Base-by-base conservation (phyloP, 495 filamentous ascomycete genomes). In the Aspergillus kassunensis region DNA sequence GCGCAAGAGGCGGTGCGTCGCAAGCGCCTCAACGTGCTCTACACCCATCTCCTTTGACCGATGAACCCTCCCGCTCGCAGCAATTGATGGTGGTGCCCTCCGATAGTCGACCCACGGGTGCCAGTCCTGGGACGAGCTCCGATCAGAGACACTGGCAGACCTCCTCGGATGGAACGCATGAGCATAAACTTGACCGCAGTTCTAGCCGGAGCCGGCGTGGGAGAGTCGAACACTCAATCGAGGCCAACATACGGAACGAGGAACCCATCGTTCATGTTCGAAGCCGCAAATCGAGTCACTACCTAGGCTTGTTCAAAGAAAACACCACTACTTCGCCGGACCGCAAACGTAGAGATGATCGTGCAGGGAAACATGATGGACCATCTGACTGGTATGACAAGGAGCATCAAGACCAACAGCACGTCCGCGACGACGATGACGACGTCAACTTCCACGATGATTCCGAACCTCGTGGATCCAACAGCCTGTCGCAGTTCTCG, bases 231-330 rank as follows among this genome's bases (percentile, higher is more conserved):
- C 88, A 86, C 65, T 87, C 86, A 16, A 91, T 96, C 57, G 83
- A 89, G 53, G 90, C 91, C 35, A 89, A 85, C 31, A 64, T 95
- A 44, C 75, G 87, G 4, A 86, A 88, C 29, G 74, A 80, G 31
- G 92, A 96, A 61, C 85, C 80, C 23, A 58, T 70, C n/a, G 67
- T 71, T n/a, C 87, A 89, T 63, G 82, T 82, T 44, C 84, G 93
- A 54, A 96, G 91, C 68, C 84, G 93, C 52, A 98, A 98, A 71
- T 86, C 92, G 39, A 96, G 90, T 64, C 91, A 98, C 66, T 89
- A 88, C 60, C 68, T 98, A 39, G 83, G 93, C 3, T 78, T 97
- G 44, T 98, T 98, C 77, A 93, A 90, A 65, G 90, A 96, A 61
- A 93, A 91, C 52, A 86, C 89, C 19, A 31, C 44, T 20, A 71